Conservation (phyloP, 192 early-diverging fungal species). For the Gryganskiella cystojenkinii region DNA sequence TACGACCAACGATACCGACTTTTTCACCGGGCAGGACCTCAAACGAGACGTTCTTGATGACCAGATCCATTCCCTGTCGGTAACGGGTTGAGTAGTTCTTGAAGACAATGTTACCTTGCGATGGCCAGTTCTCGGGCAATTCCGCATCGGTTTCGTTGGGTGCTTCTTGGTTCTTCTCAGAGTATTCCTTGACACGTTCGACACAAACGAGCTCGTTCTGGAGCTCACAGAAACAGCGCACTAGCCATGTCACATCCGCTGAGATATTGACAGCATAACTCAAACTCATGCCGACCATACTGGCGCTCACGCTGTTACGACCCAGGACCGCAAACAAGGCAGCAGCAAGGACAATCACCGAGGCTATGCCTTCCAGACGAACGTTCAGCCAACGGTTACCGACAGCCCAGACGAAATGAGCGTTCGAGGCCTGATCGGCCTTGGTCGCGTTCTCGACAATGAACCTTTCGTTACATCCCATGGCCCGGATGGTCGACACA, state of each 20-base stretch:
- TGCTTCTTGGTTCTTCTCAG: conserved; percentile 41
- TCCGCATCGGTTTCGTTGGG: conserved; percentile 59
- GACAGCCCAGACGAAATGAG: conserved; percentile 54
- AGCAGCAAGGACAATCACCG: conserved; percentile 82
- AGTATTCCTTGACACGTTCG: conserved; percentile 79
- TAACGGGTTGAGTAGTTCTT: conserved; percentile 37
- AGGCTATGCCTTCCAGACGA: conserved; percentile 83
- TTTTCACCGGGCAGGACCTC: conserved; percentile 18
- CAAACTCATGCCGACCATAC: conserved; percentile 74
- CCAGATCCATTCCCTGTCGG: conserved; percentile 46
- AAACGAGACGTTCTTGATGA: conserved; percentile 59
- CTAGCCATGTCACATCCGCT: conserved; percentile 84
- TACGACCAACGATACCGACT: conserved; percentile 52
- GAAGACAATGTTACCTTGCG: conserved; percentile 20
- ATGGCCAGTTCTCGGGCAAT: conserved; percentile 74
- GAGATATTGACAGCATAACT: conserved; percentile 82
- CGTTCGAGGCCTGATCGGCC: conserved; percentile 19
- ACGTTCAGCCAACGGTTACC: conserved; percentile 76
- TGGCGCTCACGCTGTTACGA: conserved; percentile 67
- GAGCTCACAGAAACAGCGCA: conserved; percentile 85
- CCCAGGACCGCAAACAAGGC: conserved; percentile 77
- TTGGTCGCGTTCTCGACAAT: conserved; percentile 59
- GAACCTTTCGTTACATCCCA: conserved; percentile 59
- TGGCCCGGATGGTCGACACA: conserved; percentile 63
- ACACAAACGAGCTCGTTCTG: conserved; percentile 78